Conservation (phyloP, 2,329 filamentous ascomycete species). For the Colletotrichum tropicicola region DNA sequence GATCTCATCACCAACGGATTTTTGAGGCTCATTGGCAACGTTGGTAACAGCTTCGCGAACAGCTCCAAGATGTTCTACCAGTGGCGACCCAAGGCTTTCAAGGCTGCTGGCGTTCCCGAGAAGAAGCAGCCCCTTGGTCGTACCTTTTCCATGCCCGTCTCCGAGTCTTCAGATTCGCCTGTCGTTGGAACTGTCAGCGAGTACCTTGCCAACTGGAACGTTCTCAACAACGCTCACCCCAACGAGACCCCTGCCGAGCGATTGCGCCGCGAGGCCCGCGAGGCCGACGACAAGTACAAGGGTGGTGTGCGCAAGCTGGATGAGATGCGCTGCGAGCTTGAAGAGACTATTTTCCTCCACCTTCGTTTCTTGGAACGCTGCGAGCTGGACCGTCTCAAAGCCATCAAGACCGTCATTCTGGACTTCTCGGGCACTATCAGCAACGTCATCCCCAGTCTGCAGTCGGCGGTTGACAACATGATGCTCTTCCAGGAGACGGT, state of each 20-base stretch:
- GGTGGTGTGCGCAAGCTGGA: constrained; percentile 85
- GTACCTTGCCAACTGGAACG: constrained; percentile 92
- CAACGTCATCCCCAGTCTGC: constrained; percentile 96
- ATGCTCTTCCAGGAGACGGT: constrained; percentile 99
- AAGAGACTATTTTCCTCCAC: constrained; percentile 92
- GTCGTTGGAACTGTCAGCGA: constrained; percentile 85
- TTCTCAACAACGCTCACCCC: constrained; percentile 87
- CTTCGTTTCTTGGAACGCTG: constrained; percentile 97
- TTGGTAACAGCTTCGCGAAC: constrained; percentile 95
- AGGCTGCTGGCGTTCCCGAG: constrained; percentile 86
- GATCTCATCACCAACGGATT: constrained; percentile 89
- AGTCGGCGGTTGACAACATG: constrained; percentile 98
- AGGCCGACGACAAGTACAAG: constrained; percentile 96
- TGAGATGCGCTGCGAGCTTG: constrained; percentile 89
- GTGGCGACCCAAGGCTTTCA: constrained; percentile 93
- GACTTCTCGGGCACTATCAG: constrained; percentile 98
- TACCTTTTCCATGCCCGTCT: constrained; percentile 76
- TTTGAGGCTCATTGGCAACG: constrained; percentile 89
- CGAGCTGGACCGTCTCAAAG: constrained; percentile 94
- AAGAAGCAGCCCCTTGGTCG: constrained; percentile 80
- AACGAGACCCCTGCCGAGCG: constrained; percentile 92
- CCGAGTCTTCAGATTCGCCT: constrained; percentile 73
- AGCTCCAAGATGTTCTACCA: constrained; percentile 98
- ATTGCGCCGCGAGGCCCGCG: constrained; percentile 86
- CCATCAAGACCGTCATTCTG: constrained; percentile 96